Percentiles rank a stretch among this genome's conserved stretches.
Evolutionary conservation across 805 yeast genomes (phyloP).

Genomic region (Blastobotrys robertii): DNA sequence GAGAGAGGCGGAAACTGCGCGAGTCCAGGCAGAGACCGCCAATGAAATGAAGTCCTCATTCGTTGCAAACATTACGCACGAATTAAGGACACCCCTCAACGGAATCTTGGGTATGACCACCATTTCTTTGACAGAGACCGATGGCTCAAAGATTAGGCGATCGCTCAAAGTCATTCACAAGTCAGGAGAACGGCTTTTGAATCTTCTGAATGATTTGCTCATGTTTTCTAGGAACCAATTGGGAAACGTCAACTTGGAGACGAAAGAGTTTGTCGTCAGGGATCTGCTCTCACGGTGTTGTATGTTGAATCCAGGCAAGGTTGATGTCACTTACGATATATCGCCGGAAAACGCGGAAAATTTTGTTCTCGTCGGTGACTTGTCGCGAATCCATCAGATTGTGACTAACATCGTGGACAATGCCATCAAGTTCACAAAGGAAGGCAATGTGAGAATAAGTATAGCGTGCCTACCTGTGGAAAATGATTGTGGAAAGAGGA

Average conservation of each 20-base stretch:
- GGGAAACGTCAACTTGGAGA: slow-evolving; percentile 73
- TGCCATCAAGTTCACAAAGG: slow-evolving; percentile 81
- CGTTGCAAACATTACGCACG: slow-evolving; percentile 88
- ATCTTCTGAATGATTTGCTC: slow-evolving; percentile 79
- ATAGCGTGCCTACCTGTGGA: slow-evolving; percentile 2
- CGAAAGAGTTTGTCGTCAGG: slow-evolving; percentile 63
- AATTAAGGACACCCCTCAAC: slow-evolving; percentile 87
- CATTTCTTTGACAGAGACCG: slow-evolving; percentile 80
- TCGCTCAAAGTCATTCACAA: slow-evolving; percentile 76
- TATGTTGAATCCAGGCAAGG: slow-evolving; percentile 44
- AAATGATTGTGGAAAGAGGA: neutral
- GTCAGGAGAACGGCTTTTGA: slow-evolving; percentile 83
- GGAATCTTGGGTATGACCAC: slow-evolving; percentile 96
- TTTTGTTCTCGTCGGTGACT: slow-evolving; percentile 47
- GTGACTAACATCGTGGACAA: slow-evolving; percentile 89
- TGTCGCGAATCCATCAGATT: slow-evolving; percentile 82
- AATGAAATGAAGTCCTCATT: slow-evolving; percentile 94
- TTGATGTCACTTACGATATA: slow-evolving; percentile 47
- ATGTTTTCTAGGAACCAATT: slow-evolving; percentile 90
- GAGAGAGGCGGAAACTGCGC: slow-evolving; percentile 77
- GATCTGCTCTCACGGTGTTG: slow-evolving; percentile 83
- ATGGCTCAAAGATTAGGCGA: slow-evolving; percentile 54
- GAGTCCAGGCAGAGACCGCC: slow-evolving; percentile 84
- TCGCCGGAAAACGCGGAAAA: slow-evolving; percentile 15
- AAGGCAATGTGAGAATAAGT: slow-evolving; percentile 50